Percentiles rank a stretch among this genome's conserved stretches.
Evolutionary conservation across 768 basidiomycete genomes (phyloP).

Genomic region (Suillus placidus): DNA sequence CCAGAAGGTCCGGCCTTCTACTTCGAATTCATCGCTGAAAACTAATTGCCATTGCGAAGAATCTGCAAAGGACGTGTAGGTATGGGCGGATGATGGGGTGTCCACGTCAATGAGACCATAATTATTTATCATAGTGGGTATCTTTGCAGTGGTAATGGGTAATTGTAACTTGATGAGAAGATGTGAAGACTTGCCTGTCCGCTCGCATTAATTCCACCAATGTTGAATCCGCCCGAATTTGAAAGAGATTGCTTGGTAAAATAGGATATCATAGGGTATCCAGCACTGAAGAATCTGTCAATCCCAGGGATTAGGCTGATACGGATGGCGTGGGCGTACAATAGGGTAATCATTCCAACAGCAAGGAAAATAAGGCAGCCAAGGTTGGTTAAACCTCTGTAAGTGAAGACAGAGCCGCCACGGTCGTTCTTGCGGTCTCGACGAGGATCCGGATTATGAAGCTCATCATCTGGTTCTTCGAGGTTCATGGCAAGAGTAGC

Average conservation of each 20-base stretch:
- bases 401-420: slow-evolving; percentile 62
- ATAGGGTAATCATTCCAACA: slow-evolving; percentile 56
- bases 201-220: slow-evolving; percentile 76
- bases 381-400: slow-evolving; percentile 70
- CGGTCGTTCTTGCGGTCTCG: slow-evolving; percentile 59
- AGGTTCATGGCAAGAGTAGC: slow-evolving; percentile 60
- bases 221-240: slow-evolving; percentile 63
- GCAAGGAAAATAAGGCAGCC: slow-evolving; percentile 65
- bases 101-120: slow-evolving; percentile 75
- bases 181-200: slow-evolving; percentile 56
- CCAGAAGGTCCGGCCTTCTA: slow-evolving; percentile 78
- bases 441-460: slow-evolving; percentile 74
- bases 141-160: slow-evolving; percentile 33
- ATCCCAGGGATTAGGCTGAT: slow-evolving; percentile 4
- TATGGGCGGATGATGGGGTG: slow-evolving; percentile 66
- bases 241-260: slow-evolving; percentile 49
- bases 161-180: neutral
- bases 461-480: slow-evolving; percentile 65
- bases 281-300: slow-evolving; percentile 45
- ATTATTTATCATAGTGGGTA: slow-evolving; percentile 63
- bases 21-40: slow-evolving; percentile 90
- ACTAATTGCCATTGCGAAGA: slow-evolving; percentile 64
- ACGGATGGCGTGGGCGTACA: slow-evolving; percentile 44
- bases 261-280: slow-evolving; percentile 64
- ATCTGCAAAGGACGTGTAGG: slow-evolving; percentile 53